Evolutionary conservation across 2,329 filamentous ascomycete species (phyloP).

Genomic region (Pseudogymnoascus verrucosus): DNA sequence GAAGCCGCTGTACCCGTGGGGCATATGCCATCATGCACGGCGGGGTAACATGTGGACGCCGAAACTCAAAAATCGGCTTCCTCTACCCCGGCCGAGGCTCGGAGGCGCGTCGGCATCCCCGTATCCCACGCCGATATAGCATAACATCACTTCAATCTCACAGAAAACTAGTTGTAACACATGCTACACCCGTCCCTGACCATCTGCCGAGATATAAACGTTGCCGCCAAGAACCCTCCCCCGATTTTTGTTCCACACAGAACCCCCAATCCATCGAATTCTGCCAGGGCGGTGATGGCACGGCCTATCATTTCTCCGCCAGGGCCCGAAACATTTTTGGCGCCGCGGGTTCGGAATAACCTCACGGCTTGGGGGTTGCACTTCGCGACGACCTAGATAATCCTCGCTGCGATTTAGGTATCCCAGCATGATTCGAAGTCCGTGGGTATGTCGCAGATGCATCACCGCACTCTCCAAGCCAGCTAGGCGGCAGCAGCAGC

Average conservation of each 20-base stretch:
- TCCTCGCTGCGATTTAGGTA: neutral
- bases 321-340: neutral
- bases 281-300: neutral
- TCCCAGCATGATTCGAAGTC: constrained; percentile 31
- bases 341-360: neutral
- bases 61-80: neutral
- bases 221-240: neutral
- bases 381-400: neutral
- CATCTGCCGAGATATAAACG: neutral
- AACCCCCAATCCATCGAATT: neutral
- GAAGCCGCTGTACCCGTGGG: neutral
- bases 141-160: neutral
- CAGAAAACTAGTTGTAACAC: neutral
- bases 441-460: constrained; percentile 48
- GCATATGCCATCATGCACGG: neutral
- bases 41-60: neutral
- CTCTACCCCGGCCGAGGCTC: neutral
- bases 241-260: neutral
- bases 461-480: constrained; percentile 27
- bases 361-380: neutral
- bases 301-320: neutral
- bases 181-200: neutral
- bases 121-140: neutral
- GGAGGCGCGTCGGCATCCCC: neutral
- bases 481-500: constrained; percentile 17